Base-by-base conservation (phyloP, 495 filamentous ascomycete genomes). In the Pyrenula massariospora region DNA sequence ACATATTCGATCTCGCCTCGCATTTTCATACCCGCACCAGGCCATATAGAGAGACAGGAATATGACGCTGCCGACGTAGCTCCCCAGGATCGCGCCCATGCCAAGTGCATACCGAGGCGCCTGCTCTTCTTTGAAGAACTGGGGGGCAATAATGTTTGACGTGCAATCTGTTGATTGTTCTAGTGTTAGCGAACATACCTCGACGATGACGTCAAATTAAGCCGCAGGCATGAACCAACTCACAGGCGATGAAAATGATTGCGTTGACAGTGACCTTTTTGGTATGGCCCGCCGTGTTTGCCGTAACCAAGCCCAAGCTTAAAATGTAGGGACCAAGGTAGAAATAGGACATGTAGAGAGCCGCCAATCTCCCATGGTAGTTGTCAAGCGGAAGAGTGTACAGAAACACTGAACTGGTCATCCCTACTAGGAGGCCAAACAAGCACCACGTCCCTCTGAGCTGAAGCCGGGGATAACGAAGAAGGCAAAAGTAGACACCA, bases 271-370 rank as follows among this genome's bases (percentile, higher is more conserved):
- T 62, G 19, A 58, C 57, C 25, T 68, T 69, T 55, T 71, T 71
- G 22, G 64, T 67, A 57, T 68, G 64, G 1, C 72, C 72, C 2
- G 65, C 65, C 1, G 70, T 71, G 48, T 75, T 75, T 20, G 70
- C 68, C 58, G 31, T 42, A 42, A 42, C 31, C 31, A 42, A 42
- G 15, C 31, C 59, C 8, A 64, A 52, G 21, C 24, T 42, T 0
- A 62, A 54, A 31, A 61, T 57, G 25, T 59, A 59, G 12, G 56
- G 54, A 12, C 59, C 62, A 15, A 62, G 58, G 49, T 62, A 65
- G 50, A 60, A 63, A 52, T 62, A 58, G 1, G 56, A 56, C 62
- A 63, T 58, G 51, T 62, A 67, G 2, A 67, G 57, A 21, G 59
- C 65, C 12, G 56, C 54, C 8, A 59, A 57, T 25, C 57, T 25